Conservation (phyloP, 176 grass and related monocot species). For the Urochloa ruziziensis region DNA sequence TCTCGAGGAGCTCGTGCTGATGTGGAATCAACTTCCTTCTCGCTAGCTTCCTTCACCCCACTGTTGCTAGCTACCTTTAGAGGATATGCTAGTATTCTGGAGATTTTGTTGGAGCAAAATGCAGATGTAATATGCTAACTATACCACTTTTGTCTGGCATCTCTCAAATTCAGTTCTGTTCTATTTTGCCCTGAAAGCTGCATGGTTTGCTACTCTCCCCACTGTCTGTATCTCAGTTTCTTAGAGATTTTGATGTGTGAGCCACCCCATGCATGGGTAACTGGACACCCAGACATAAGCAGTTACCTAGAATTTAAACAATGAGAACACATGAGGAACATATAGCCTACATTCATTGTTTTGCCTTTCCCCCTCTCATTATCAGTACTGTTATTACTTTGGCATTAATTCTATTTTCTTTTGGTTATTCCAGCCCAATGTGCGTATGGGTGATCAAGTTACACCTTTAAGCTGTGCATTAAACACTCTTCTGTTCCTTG, state of each 20-base stretch:
- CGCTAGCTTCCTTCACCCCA: conserved; percentile 20
- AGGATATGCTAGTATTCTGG: conserved; percentile 15
- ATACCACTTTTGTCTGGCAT: not conserved
- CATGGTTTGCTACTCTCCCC: not conserved
- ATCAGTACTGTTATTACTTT: not conserved
- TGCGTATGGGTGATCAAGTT: not conserved
- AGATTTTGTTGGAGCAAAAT: conserved; percentile 35
- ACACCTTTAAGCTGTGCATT: conserved; percentile 12
- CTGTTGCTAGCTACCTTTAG: conserved; percentile 18
- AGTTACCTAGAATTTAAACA: not conserved
- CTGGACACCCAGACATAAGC: not conserved
- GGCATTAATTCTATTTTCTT: not conserved
- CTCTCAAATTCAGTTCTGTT: not conserved
- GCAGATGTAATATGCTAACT: conserved; percentile 11
- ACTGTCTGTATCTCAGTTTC: not conserved
- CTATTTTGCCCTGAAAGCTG: not conserved
- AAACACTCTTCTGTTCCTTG: conserved; percentile 1
- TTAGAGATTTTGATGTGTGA: not conserved
- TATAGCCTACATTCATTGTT: not conserved
- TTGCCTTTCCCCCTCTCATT: not conserved
- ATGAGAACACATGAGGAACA: not conserved
- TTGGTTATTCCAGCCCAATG: not conserved
- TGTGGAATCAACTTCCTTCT: not conserved
- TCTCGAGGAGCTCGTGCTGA: conserved; percentile 44
- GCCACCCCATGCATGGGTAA: not conserved